Evolutionary conservation across 148 eudicot genomes (phyloP), one percentile per base, ranked within the genome.

Genomic region (Fallopia convolvulus): DNA sequence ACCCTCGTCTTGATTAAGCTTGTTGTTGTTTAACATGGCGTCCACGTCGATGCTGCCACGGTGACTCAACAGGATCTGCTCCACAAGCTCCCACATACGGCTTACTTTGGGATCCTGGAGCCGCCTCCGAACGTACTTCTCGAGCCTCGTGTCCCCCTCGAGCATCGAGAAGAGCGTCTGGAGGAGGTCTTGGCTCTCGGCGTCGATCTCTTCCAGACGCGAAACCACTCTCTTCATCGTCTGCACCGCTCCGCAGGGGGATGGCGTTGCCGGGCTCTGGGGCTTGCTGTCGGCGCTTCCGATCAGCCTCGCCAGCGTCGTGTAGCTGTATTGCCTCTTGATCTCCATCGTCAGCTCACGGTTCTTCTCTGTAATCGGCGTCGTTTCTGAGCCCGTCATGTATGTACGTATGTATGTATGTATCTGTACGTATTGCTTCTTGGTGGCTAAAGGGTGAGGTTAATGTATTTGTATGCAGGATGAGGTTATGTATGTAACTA

Each of bases 1-100:
- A 17, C 15, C 53, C 44, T 21, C 50, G 20, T 23, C 52, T 14
- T 3, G 9, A n/a, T 12, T n/a, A 6, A 44, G 7, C 10, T 42
- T 73, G 33, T 44, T 26, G 5, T 20, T 3, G 0, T 26, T 14
- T 6, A 73, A 15, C 14, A 73, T 46, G 8, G 50, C 53, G 33
- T 73, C 75, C 5, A 73, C 50, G 33, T 73, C 55, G 53, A 73
- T 20, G 8, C 21, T 10, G 46, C 75, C 74, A 2, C 74, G 50
- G 50, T 75, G 85, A n/a, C 65, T 72, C 56, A 74, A 77, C 47
- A 83, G 10, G 9, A 83, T 72, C 50, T 80, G 83, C 30, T 80
- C 83, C 30, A 83, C 78, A 36, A 83, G 46, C 63, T 80, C 75
- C 85, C 85, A 83, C 78, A 83, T 83, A 21, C 47, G 79, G 55